These are phyloP conservation scores for Hortiboletus campestris DNA, from an alignment of 768 basidiomycete species.

Conservation along the genomic window DNA sequence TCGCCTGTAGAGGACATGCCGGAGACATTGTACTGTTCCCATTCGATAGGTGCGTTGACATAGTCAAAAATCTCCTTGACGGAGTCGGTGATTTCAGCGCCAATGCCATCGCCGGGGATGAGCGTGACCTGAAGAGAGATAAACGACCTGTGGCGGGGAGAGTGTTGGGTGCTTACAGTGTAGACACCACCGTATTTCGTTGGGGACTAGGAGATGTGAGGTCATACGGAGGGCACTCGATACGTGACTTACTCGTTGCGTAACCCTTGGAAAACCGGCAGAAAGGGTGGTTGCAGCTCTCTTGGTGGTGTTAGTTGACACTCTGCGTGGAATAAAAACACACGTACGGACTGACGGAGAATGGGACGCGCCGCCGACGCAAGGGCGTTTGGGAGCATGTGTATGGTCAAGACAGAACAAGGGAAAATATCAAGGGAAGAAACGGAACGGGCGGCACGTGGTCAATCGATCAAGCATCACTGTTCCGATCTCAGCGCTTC, in stretches of 20 bases:
- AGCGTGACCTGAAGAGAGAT: slow-evolving; percentile 73
- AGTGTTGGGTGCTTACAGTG: slow-evolving; percentile 53
- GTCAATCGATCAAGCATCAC: not conserved
- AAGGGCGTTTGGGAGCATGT: slow-evolving; percentile 68
- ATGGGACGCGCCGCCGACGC: slow-evolving; percentile 55
- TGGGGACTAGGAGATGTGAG: slow-evolving; percentile 51
- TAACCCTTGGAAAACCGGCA: slow-evolving; percentile 74
- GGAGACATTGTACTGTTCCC: slow-evolving; percentile 98
- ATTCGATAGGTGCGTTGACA: slow-evolving; percentile 97
- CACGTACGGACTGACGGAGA: slow-evolving; percentile 50
- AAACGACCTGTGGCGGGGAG: slow-evolving; percentile 14
- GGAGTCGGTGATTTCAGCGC: slow-evolving; percentile 94
- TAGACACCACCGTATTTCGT: slow-evolving; percentile 94
- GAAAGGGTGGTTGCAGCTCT: slow-evolving; percentile 74
- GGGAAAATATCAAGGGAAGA: slow-evolving; percentile 33
- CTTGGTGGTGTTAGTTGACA: slow-evolving; percentile 34
- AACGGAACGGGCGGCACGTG: slow-evolving; percentile 23
- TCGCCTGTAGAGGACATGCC: slow-evolving; percentile 94
- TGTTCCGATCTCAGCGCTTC: not conserved
- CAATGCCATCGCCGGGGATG: slow-evolving; percentile 98
- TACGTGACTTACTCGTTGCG: slow-evolving; percentile 55
- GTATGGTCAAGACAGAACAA: slow-evolving; percentile 16
- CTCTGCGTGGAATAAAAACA: not conserved
- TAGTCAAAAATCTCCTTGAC: slow-evolving; percentile 99
- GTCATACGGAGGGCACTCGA: slow-evolving; percentile 1